Evolutionary conservation across 2,329 filamentous ascomycete genomes (phyloP).

Genomic region (Colletotrichum cordylinicola): DNA sequence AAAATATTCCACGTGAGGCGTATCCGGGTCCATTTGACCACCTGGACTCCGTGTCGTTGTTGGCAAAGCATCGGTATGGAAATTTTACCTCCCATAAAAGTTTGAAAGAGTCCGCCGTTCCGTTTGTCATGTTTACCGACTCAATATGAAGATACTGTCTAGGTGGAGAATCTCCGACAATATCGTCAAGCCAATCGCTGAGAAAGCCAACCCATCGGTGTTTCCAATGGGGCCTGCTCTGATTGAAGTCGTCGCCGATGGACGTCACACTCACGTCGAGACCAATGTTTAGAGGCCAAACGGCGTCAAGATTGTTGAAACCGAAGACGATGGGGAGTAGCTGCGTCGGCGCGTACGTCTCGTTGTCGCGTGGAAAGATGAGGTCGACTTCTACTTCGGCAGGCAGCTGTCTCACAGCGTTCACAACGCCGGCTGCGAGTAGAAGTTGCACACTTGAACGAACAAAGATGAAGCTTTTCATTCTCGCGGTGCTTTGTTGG

Average conservation of each 20-base stretch:
- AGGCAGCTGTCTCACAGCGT: neutral
- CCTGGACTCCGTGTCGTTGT: neutral
- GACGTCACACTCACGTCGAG: neutral
- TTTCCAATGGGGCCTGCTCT: neutral
- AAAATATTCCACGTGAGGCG: neutral
- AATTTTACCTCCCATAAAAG: neutral
- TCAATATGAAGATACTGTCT: neutral
- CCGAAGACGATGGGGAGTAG: slow-evolving; percentile 30
- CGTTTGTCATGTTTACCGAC: neutral
- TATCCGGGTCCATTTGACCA: neutral
- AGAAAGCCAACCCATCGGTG: neutral
- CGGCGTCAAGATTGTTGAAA: slow-evolving; percentile 24
- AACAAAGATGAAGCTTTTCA: neutral
- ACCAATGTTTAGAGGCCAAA: neutral
- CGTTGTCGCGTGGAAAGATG: slow-evolving; percentile 31
- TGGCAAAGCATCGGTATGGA: neutral
- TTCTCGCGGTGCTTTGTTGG: neutral
- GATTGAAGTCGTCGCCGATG: neutral
- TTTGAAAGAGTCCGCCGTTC: neutral
- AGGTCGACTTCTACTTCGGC: slow-evolving; percentile 21
- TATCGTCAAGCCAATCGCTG: neutral
- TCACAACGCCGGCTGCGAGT: neutral
- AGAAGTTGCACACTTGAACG: neutral
- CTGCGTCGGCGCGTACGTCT: slow-evolving; percentile 27
- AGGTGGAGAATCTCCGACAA: neutral